Evolutionary conservation across 345 rosid species (phyloP).

Genomic region (Combretum micranthum): DNA sequence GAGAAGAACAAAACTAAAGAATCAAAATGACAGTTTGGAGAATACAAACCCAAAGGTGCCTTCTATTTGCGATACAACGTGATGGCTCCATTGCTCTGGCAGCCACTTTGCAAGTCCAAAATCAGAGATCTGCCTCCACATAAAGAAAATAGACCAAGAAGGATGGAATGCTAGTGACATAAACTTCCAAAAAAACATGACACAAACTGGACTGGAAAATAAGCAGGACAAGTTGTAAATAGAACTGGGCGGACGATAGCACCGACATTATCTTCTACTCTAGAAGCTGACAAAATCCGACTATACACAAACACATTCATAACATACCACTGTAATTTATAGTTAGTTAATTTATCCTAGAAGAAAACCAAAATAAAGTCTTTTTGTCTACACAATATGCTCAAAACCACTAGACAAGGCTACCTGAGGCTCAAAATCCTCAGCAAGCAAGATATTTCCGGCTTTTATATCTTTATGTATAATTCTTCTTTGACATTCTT

Average conservation of each 20-base stretch:
- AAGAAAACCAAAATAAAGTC: too few relatives aligned
- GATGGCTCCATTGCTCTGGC: constrained; percentile 92
- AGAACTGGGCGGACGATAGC: too few relatives aligned
- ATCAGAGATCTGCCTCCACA: constrained; percentile 68
- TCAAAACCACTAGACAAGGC: not conserved
- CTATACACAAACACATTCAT: too few relatives aligned
- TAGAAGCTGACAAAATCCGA: too few relatives aligned
- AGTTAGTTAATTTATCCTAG: too few relatives aligned
- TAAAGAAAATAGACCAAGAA: not conserved
- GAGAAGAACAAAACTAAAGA: not conserved
- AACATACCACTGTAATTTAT: too few relatives aligned
- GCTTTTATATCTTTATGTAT: constrained; percentile 96
- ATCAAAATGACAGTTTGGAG: not conserved
- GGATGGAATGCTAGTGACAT: too few relatives aligned
- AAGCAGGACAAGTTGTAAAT: too few relatives aligned
- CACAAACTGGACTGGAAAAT: too few relatives aligned
- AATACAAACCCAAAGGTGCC: constrained; percentile 89
- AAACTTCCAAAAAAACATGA: too few relatives aligned
- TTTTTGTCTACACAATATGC: too few relatives aligned
- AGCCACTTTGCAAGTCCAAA: constrained; percentile 96
- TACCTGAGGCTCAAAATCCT: constrained; percentile 86
- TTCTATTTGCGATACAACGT: constrained; percentile 66
- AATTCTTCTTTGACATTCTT: constrained; percentile 85
- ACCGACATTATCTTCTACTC: too few relatives aligned
- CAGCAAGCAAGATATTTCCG: constrained; percentile 71